A percentile compares a stretch with the other conserved stretches of the same genome.
Evolutionary conservation across 306 rosid species (phyloP).

Genomic region (Vigna trinervia): DNA sequence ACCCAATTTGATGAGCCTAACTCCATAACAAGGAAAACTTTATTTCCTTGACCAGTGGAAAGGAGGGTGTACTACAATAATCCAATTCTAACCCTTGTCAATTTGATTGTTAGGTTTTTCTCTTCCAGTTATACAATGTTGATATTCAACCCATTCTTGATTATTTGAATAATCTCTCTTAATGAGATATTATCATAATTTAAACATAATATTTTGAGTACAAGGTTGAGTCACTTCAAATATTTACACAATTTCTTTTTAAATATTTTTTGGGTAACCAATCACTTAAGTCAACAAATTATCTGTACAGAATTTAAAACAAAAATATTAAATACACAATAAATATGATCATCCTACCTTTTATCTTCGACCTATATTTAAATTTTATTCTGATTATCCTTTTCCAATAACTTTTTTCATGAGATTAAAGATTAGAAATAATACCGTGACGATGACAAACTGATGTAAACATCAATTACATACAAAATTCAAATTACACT

Average conservation of each 20-base stretch:
- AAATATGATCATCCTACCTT: too few species aligned
- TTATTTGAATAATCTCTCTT: slow-evolving; percentile 3
- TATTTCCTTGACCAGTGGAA: slow-evolving; percentile 31
- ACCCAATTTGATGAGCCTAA: slow-evolving; percentile 42
- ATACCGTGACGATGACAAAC: too few species aligned
- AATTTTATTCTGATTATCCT: not conserved
- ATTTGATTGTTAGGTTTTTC: slow-evolving; percentile 2
- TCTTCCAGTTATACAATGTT: not conserved
- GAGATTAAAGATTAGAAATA: too few species aligned
- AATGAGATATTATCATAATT: not conserved
- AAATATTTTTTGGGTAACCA: too few species aligned
- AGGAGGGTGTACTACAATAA: slow-evolving; percentile 12
- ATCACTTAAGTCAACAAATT: too few species aligned
- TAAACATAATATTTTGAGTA: not conserved
- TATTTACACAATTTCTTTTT: too few species aligned
- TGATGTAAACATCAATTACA: too few species aligned
- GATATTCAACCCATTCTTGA: not conserved
- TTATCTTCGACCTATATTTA: not conserved
- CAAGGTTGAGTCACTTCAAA: too few species aligned
- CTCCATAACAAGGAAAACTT: slow-evolving; percentile 4
- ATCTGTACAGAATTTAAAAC: too few species aligned
- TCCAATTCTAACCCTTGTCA: not conserved
- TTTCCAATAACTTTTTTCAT: not conserved
- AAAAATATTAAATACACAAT: too few species aligned
- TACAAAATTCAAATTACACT: too few species aligned